Percentiles rank a stretch among this genome's conserved stretches.
Conservation (phyloP, 2,329 filamentous ascomycete genomes). For the Xenoacremonium recifei region DNA sequence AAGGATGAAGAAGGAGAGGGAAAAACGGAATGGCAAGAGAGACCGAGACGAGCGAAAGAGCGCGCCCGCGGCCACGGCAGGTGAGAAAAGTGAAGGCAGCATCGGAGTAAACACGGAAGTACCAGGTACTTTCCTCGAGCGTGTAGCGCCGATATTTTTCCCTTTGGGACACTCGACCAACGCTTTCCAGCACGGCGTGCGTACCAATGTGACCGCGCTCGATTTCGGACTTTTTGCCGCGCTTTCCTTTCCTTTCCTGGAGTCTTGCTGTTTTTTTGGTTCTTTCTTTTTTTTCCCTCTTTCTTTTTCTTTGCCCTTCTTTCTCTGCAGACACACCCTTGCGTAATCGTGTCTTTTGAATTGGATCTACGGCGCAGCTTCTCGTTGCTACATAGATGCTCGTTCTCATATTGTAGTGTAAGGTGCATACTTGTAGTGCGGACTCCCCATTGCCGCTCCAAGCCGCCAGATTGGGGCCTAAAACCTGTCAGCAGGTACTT, state of each 20-base stretch:
- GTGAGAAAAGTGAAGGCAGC: conserved; percentile 15
- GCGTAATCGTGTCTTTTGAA: conserved; percentile 19
- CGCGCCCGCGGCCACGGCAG: conserved; percentile 13
- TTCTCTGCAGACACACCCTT: no score
- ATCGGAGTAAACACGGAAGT: conserved; percentile 24
- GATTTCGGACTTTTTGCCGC: no score
- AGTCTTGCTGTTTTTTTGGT: no score
- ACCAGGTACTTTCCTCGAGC: conserved; percentile 20
- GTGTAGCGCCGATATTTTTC: no score
- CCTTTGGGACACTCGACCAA: no score
- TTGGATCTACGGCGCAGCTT: conserved; percentile 24
- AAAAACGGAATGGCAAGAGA: conserved; percentile 16
- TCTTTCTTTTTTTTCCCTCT: no score
- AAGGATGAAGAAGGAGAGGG: conserved; percentile 14
- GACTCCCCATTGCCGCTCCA: conserved; percentile 30
- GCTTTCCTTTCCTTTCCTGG: no score
- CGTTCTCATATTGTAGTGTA: conserved; percentile 22
- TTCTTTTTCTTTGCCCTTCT: no score
- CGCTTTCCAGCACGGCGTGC: no score
- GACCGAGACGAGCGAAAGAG: conserved; percentile 18
- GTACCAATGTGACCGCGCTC: no score
- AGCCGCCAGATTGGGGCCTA: conserved; percentile 22
- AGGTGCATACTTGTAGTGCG: no score
- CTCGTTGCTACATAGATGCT: conserved; percentile 16
- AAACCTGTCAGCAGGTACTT: conserved; percentile 10